Base-by-base conservation (phyloP, 2,329 filamentous ascomycete genomes). In the Colletotrichum costaricense region DNA sequence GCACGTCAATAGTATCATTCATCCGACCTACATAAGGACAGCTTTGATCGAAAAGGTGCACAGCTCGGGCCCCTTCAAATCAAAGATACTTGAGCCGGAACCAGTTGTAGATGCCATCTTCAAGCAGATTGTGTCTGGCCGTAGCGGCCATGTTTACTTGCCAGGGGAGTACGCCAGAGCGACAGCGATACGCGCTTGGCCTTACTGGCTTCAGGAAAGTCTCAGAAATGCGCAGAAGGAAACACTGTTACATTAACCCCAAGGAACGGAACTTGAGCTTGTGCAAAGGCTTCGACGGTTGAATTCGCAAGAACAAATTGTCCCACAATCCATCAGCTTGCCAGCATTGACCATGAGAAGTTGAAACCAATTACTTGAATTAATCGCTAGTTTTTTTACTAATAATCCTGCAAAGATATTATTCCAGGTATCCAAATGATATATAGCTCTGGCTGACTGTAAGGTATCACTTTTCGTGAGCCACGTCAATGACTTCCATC, bases 81-180 rank as follows among this genome's bases (percentile, higher is more conserved):
- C 66, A 9, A n/a, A 54, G 19, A 22, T 73, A 14, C 60, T 70
- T 7, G 67, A 73, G 28, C 70, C 70, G 11, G 70, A 62, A 4
- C 33, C 57, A 11, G 70, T 73, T 5, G 70, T 70, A 2, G 55
- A 70, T 46, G 54, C 56, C 4, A 62, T 73, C 9, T 70, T 65
- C 46, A 54, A 60, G 19, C 70, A 73, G 19, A 65, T 73, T 35
- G 56, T 65, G n/a, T 65, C 66, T 11, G 70, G 70, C 14, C 67
- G 70, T 24, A 73, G 70, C 11, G 70, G 66, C 7, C 60, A 73
- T 33, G 55, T 73, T 2, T 69, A 64, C 46, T n/a, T 72, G 30
- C 69, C 69, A 14, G 52, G 63, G 2, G 16, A 35, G 5, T 56
- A 59, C 11, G 14, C 42, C 3, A 56, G 49, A 12, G 42, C 33